A percentile compares a stretch with the other conserved stretches of the same genome.
These are phyloP conservation scores for Fusarium ambrosium DNA, from an alignment of 2,329 filamentous ascomycete genomes.

Conservation along the genomic window DNA sequence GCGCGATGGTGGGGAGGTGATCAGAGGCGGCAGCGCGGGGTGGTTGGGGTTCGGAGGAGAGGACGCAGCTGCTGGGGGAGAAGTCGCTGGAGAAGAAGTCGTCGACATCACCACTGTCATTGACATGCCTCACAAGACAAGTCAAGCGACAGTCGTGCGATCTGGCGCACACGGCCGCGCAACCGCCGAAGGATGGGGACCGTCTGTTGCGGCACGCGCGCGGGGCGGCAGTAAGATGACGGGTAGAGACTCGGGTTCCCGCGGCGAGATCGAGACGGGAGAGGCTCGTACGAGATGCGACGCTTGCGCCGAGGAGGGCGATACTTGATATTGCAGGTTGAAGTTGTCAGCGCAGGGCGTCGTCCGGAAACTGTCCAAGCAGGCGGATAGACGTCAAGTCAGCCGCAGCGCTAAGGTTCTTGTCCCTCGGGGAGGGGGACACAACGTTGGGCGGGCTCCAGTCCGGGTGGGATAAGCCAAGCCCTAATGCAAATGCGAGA, in stretches of 20 bases:
- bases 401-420: constrained; percentile 42
- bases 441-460: constrained; percentile 31
- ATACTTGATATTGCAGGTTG: constrained; percentile 25
- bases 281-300: constrained; percentile 18
- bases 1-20: constrained; percentile 69
- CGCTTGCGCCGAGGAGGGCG: constrained; percentile 27
- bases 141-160: constrained; percentile 47
- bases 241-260: constrained; percentile 24
- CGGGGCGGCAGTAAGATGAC: constrained; percentile 40
- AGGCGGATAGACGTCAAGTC: constrained; percentile 44
- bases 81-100: constrained; percentile 67
- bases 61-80: constrained; percentile 63
- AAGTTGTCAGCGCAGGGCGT: constrained; percentile 21
- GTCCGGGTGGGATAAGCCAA: constrained; percentile 46
- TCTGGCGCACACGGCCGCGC: constrained; percentile 49
- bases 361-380: constrained; percentile 30
- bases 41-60: constrained; percentile 64
- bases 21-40: constrained; percentile 67
- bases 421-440: constrained; percentile 15
- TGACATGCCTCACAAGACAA: constrained; percentile 49
- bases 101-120: constrained; percentile 69
- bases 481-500: constrained; percentile 50
- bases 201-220: constrained; percentile 33
- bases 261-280: constrained; percentile 26
- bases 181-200: constrained; percentile 42